Evolutionary conservation across 164 flowering plant genomes (phyloP).

Genomic region (Cinnamomum chago): DNA sequence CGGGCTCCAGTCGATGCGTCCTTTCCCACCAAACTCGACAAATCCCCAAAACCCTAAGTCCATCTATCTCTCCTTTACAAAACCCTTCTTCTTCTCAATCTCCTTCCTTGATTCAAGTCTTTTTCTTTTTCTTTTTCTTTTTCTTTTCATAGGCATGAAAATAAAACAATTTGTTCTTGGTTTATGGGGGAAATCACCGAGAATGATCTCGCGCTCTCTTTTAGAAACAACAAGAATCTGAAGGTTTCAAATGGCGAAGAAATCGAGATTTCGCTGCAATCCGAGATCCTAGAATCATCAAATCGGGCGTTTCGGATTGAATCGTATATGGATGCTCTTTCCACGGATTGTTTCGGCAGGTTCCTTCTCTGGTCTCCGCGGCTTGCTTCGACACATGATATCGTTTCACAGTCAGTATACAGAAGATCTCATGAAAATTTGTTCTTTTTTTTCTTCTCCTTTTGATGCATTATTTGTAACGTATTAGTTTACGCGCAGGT

Average conservation of each 20-base stretch:
- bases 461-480: not conserved
- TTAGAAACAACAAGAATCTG: too few species aligned
- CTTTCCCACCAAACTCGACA: not conserved
- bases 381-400: constrained; percentile 75
- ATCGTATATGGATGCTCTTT: constrained; percentile 42
- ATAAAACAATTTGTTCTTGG: constrained; percentile 25
- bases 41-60: too few species aligned
- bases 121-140: not conserved
- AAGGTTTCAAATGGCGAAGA: constrained; percentile 45
- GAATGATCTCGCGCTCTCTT: too few species aligned
- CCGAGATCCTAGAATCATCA: constrained; percentile 11
- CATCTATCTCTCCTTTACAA: too few species aligned
- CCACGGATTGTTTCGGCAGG: constrained; percentile 57
- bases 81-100: not conserved
- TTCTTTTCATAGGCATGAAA: constrained; percentile 26
- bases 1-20: too few species aligned
- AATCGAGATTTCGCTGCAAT: constrained; percentile 28
- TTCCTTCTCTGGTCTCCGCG: constrained; percentile 81
- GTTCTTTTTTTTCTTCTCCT: not conserved
- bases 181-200: constrained; percentile 65
- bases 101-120: not conserved
- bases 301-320: constrained; percentile 30
- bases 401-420: constrained; percentile 62
- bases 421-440: not conserved
- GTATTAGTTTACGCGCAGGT: constrained; percentile 28